These are phyloP conservation scores for Jatropha multifida DNA, from an alignment of 441 rosid species.

Conservation along the genomic window DNA sequence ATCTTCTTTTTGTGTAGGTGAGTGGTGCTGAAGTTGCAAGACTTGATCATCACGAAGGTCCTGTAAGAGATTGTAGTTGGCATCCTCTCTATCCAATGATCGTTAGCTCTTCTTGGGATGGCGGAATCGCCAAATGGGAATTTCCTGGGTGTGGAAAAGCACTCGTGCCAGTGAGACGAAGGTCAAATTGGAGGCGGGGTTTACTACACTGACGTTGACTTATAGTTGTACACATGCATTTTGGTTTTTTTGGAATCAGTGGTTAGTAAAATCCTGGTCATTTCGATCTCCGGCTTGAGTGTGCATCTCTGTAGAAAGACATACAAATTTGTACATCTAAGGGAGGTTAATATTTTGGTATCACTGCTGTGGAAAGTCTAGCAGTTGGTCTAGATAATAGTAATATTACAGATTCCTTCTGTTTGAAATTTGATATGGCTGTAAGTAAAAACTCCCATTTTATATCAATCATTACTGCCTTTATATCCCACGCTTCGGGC, in stretches of 20 bases:
- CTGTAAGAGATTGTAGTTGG: conserved; percentile 91
- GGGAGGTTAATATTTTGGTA: not conserved
- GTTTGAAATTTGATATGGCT: not conserved
- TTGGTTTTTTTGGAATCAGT: not conserved
- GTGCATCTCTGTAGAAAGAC: not conserved
- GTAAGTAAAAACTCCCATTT: not conserved
- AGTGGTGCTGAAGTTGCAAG: conserved; percentile 62
- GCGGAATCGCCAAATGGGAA: conserved; percentile 70
- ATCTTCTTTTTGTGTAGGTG: conserved; percentile 34
- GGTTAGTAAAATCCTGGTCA: no score
- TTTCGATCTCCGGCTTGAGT: not conserved
- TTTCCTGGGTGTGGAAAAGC: conserved; percentile 44
- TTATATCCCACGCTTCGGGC: no score
- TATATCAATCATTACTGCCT: not conserved
- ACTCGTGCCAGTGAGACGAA: conserved; percentile 10
- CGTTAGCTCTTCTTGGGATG: conserved; percentile 87
- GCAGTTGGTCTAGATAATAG: not conserved
- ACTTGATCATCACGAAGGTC: conserved; percentile 46
- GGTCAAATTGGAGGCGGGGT: not conserved
- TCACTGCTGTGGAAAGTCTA: not conserved
- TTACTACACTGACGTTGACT: not conserved
- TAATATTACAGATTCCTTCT: not conserved
- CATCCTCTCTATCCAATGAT: conserved; percentile 71
- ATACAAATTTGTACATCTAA: conserved; percentile 1
- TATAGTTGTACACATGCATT: not conserved